Percentiles rank a stretch among this genome's conserved stretches.
Conservation (phyloP, 106 monocot species). For the Ottelia alismoides region DNA sequence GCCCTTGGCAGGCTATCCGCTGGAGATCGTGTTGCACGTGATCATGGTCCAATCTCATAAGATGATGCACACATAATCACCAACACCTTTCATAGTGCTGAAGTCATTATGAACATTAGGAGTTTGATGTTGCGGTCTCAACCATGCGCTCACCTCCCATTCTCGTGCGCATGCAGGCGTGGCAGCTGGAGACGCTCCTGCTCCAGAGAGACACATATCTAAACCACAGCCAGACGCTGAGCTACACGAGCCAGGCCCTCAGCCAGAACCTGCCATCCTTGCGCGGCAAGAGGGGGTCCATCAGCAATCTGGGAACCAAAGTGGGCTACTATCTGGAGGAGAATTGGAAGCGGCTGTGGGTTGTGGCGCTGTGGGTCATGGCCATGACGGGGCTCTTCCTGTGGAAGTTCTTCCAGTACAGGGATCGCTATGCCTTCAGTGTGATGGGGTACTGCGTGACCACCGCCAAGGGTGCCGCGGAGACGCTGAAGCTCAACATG, state of each 20-base stretch:
- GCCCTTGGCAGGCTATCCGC: too few species aligned
- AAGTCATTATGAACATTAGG: too few species aligned
- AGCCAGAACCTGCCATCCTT: conserved; percentile 21
- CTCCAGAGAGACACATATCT: conserved; percentile 58
- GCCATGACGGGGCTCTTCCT: conserved; percentile 42
- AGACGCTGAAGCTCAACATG: too few species aligned
- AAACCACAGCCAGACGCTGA: conserved; percentile 46
- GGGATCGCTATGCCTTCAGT: conserved; percentile 20
- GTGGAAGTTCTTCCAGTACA: conserved; percentile 68
- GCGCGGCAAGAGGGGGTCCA: background rate
- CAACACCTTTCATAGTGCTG: too few species aligned
- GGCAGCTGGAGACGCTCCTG: conserved; percentile 58
- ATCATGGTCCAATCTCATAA: too few species aligned
- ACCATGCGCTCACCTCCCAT: too few species aligned
- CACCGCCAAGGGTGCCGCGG: conserved; percentile 61
- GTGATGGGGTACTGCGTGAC: conserved; percentile 67
- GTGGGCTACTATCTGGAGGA: conserved; percentile 12
- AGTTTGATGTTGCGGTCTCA: too few species aligned
- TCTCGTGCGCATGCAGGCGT: too few species aligned
- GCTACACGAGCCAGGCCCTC: conserved; percentile 29
- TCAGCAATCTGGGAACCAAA: background rate
- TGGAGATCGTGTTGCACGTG: too few species aligned
- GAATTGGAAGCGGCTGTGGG: conserved; percentile 43
- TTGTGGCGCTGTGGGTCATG: conserved; percentile 32
- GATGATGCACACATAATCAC: too few species aligned